Conservation (phyloP, 2,329 filamentous ascomycete species). For the Cordyceps pruinosa region DNA sequence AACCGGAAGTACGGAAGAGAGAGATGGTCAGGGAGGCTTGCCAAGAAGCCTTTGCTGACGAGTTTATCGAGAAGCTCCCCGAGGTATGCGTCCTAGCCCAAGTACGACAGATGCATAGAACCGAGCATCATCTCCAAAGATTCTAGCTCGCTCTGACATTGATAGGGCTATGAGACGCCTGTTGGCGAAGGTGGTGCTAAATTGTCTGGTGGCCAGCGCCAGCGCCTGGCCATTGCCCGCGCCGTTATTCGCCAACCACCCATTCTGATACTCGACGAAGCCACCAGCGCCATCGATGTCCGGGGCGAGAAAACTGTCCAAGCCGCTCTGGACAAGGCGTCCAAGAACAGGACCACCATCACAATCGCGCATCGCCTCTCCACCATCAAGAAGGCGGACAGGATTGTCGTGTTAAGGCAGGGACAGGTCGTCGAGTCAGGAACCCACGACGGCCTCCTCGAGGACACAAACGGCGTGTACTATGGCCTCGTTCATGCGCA, state of each 20-base stretch:
- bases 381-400: conserved; percentile 70
- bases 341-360: conserved; percentile 59
- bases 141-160: background rate
- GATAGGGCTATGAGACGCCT: conserved; percentile 58
- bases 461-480: conserved; percentile 57
- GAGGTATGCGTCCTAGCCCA: conserved; percentile 34
- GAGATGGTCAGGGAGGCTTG: conserved; percentile 58
- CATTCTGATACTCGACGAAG: conserved; percentile 71
- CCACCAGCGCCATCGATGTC: conserved; percentile 60
- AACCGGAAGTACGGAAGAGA: conserved; percentile 47
- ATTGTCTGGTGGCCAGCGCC: conserved; percentile 71
- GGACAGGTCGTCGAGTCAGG: conserved; percentile 68
- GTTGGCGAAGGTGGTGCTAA: conserved; percentile 75
- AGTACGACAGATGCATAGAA: background rate
- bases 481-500: conserved; percentile 60
- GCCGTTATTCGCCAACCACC: conserved; percentile 60
- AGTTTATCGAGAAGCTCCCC: conserved; percentile 61
- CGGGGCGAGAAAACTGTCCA: conserved; percentile 57
- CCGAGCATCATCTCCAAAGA: too few relatives aligned
- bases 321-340: conserved; percentile 49
- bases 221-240: conserved; percentile 64
- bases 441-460: conserved; percentile 64
- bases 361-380: conserved; percentile 69
- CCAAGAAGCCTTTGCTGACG: conserved; percentile 60
- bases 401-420: conserved; percentile 68